These are phyloP conservation scores for Santalum album DNA, from an alignment of 164 flowering plant species.

Conservation along the genomic window DNA sequence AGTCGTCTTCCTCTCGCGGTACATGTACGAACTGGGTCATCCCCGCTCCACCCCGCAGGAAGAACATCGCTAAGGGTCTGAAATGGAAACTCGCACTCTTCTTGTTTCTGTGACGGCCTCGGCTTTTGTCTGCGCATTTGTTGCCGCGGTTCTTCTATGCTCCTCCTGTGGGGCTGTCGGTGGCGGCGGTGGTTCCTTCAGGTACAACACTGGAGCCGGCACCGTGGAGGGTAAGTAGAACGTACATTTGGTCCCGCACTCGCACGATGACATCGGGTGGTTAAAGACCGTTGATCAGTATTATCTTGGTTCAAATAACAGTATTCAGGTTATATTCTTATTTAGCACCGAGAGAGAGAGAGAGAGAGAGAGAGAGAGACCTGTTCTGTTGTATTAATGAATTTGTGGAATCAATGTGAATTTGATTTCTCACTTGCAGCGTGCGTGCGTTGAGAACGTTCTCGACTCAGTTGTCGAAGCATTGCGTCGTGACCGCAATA, in stretches of 20 bases:
- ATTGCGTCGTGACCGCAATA: constrained; percentile 47
- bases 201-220: constrained; percentile 40
- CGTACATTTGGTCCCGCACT: constrained; percentile 71
- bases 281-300: constrained; percentile 79
- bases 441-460: constrained; percentile 63
- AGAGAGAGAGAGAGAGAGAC: too few species aligned
- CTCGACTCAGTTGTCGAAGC: constrained; percentile 68
- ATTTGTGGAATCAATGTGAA: background rate
- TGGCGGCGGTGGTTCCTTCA: too few species aligned
- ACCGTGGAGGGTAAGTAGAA: constrained; percentile 53
- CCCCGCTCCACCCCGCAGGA: too few species aligned
- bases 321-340: constrained; percentile 42
- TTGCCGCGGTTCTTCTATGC: constrained; percentile 5
- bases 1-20: too few species aligned
- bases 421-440: constrained; percentile 34
- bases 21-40: too few species aligned
- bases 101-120: too few species aligned
- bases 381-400: too few species aligned
- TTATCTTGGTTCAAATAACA: constrained; percentile 63
- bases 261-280: constrained; percentile 86
- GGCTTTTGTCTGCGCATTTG: too few species aligned
- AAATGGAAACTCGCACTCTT: too few species aligned
- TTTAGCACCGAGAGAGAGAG: too few species aligned
- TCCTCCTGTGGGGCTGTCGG: constrained; percentile 8
- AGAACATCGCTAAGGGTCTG: too few species aligned